Conservation (phyloP, 2,329 filamentous ascomycete genomes). For the Microsporum ferrugineum region DNA sequence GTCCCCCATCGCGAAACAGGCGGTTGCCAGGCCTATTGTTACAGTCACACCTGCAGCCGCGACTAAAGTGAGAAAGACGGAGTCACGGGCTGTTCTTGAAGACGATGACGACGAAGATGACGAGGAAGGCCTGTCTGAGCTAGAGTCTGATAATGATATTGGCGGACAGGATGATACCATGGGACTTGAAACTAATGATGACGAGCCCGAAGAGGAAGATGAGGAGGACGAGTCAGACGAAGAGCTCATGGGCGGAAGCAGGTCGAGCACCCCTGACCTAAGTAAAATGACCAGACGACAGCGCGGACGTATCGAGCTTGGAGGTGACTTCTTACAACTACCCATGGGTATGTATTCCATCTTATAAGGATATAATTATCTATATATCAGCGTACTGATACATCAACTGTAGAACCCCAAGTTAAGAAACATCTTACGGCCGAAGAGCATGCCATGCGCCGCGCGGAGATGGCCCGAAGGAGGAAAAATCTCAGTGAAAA, state of each 20-base stretch:
- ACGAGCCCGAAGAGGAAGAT: slow-evolving; percentile 33
- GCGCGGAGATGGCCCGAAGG: slow-evolving; percentile 61
- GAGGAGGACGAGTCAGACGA: slow-evolving; percentile 35
- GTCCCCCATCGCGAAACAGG: slow-evolving; percentile 26
- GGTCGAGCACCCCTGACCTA: slow-evolving; percentile 50
- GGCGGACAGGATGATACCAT: slow-evolving; percentile 27
- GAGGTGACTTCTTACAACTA: slow-evolving; percentile 41
- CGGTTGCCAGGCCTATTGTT: slow-evolving; percentile 26
- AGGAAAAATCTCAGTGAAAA: slow-evolving; percentile 65
- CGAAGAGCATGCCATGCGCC: slow-evolving; percentile 60
- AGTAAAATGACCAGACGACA: slow-evolving; percentile 59
- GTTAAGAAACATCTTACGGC: slow-evolving; percentile 62
- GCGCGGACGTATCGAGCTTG: slow-evolving; percentile 47
- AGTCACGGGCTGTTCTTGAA: slow-evolving; percentile 38
- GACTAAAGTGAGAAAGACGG: slow-evolving; percentile 33
- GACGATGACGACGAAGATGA: slow-evolving; percentile 42
- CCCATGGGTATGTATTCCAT: slow-evolving; percentile 41
- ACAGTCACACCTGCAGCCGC: slow-evolving; percentile 26
- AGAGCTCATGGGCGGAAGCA: slow-evolving; percentile 38
- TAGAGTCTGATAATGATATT: slow-evolving; percentile 34
- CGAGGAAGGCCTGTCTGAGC: slow-evolving; percentile 38
- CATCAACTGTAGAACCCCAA: slow-evolving; percentile 45
- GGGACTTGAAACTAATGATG: slow-evolving; percentile 30
- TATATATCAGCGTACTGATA: background rate
- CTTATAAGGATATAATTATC: background rate